Conservation (phyloP, 2,329 filamentous ascomycete genomes). For the Didymella pinodella region DNA sequence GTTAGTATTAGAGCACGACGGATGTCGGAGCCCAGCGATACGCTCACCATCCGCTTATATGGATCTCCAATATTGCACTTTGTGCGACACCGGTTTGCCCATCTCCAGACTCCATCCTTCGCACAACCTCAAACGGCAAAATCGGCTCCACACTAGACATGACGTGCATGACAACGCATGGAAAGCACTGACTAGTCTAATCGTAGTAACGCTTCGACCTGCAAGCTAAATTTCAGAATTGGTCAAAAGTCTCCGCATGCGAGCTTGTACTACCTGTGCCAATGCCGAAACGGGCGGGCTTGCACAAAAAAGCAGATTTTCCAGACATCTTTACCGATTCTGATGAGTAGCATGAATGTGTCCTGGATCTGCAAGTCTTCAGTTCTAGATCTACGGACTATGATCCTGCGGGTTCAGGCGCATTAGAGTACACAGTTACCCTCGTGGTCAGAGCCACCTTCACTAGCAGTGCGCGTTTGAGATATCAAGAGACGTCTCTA, state of each 20-base stretch:
- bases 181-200: constrained; percentile 22
- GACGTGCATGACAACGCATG: constrained; percentile 25
- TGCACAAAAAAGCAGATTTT: constrained; percentile 29
- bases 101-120: constrained; percentile 7
- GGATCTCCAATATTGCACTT: constrained; percentile 21
- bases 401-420: constrained; percentile 37
- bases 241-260: constrained; percentile 19
- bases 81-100: constrained; percentile 19
- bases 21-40: constrained; percentile 9
- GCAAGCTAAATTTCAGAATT: constrained; percentile 16
- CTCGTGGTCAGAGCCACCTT: constrained; percentile 23
- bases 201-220: constrained; percentile 13
- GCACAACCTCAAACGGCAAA: constrained; percentile 12
- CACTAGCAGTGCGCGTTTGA: constrained; percentile 5
- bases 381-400: constrained; percentile 32
- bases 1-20: constrained; percentile 3
- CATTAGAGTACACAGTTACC: constrained; percentile 34
- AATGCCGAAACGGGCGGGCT: constrained; percentile 27
- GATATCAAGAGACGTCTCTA: background rate
- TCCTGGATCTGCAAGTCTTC: constrained; percentile 29
- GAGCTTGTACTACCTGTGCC: constrained; percentile 23
- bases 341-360: constrained; percentile 20
- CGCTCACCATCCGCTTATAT: constrained; percentile 17
- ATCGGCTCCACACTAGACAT: constrained; percentile 16
- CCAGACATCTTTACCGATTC: constrained; percentile 33